Conservation (phyloP, 768 basidiomycete genomes). For the Psilocybe sp. region DNA sequence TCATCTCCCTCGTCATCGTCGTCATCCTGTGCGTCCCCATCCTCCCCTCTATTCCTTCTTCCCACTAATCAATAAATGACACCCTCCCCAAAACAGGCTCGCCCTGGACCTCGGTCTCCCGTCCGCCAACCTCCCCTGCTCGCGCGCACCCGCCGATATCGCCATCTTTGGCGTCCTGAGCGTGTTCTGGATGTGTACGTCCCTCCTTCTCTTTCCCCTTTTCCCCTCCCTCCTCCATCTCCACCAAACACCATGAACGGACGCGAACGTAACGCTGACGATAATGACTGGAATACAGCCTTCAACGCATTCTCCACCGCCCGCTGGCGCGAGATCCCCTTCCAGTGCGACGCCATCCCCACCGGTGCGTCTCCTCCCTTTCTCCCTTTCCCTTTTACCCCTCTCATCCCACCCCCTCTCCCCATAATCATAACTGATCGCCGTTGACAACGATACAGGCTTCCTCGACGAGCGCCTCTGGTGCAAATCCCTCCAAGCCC, state of each 20-base stretch:
- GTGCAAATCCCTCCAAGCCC: slow-evolving; percentile 53
- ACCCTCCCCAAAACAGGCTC: slow-evolving; percentile 28
- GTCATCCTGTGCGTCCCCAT: slow-evolving; percentile 34
- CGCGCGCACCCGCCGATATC: slow-evolving; percentile 46
- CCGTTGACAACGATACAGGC: too few species aligned
- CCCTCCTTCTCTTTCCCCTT: not conserved
- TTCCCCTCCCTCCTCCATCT: not conserved
- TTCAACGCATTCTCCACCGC: slow-evolving; percentile 62
- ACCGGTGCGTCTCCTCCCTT: slow-evolving; percentile 32
- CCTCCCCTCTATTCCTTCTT: not conserved
- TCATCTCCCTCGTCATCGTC: slow-evolving; percentile 44
- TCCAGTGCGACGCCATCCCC: slow-evolving; percentile 48
- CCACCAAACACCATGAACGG: too few species aligned
- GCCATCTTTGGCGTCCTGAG: slow-evolving; percentile 41
- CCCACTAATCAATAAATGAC: too few species aligned
- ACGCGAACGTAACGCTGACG: too few species aligned
- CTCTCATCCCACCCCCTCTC: too few species aligned
- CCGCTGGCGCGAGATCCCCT: slow-evolving; percentile 48
- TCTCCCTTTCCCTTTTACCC: not conserved
- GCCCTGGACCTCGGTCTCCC: slow-evolving; percentile 38
- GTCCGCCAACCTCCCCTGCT: slow-evolving; percentile 42
- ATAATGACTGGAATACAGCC: too few species aligned
- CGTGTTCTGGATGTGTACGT: slow-evolving; percentile 55
- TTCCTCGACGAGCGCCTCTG: slow-evolving; percentile 43
- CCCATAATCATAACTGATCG: too few species aligned